Conservation (phyloP, 495 filamentous ascomycete genomes). For the Polyplosphaeria fusca region DNA sequence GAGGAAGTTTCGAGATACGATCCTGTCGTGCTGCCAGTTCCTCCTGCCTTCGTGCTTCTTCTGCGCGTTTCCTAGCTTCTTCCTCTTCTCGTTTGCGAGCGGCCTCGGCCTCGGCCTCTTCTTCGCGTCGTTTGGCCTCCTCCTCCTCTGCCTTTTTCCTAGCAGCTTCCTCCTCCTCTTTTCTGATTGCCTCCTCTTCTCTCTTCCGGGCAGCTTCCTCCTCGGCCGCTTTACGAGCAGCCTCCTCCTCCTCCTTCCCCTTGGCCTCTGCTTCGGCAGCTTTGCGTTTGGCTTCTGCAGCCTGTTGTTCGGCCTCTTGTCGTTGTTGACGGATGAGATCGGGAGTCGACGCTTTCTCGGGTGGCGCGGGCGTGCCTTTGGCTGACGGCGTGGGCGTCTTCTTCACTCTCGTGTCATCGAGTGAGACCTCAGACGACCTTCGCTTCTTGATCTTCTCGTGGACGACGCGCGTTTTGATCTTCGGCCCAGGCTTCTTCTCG, state of each 20-base stretch:
- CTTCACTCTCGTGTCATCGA: constrained; percentile 20
- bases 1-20: constrained; percentile 31
- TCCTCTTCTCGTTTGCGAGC: constrained; percentile 26
- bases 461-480: constrained; percentile 7
- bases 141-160: constrained; percentile 28
- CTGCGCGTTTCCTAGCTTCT: constrained; percentile 18
- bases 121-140: constrained; percentile 7
- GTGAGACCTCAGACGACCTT: constrained; percentile 12
- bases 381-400: constrained; percentile 24
- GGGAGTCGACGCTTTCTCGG: constrained; percentile 24
- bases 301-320: constrained; percentile 24
- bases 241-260: constrained; percentile 26
- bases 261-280: constrained; percentile 18
- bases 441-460: constrained; percentile 20
- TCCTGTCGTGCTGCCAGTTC: constrained; percentile 27
- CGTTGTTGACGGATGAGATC: constrained; percentile 24
- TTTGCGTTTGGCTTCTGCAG: constrained; percentile 14
- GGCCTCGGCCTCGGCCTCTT: constrained; percentile 30
- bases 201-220: constrained; percentile 30
- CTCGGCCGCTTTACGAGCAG: constrained; percentile 24
- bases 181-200: constrained; percentile 16
- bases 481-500: constrained; percentile 20
- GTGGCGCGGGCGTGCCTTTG: constrained; percentile 26
- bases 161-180: constrained; percentile 24
- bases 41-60: constrained; percentile 25